phyloP scores from a whole-genome alignment of 176 grass and related monocot genomes.

The Aegilops bicornis region DNA sequence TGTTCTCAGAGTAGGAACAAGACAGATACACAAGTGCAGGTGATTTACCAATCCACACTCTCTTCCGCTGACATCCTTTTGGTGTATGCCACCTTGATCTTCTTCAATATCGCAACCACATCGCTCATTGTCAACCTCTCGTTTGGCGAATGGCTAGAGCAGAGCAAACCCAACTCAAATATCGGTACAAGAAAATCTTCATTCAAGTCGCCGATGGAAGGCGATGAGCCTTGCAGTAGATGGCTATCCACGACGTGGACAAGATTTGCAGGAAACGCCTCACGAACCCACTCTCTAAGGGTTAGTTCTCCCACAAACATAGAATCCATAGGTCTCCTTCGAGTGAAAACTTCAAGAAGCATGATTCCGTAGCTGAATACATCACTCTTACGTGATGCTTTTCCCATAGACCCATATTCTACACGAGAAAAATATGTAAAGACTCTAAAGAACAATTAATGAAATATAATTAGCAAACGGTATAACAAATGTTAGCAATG shows the following conservation, averaged over 20 bases:
- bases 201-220: background rate
- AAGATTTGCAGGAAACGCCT: background rate
- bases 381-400: background rate
- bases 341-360: background rate
- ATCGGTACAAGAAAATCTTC: background rate
- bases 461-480: background rate
- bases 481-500: background rate
- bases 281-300: background rate
- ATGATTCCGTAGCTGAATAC: background rate
- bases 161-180: background rate
- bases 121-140: background rate
- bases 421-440: background rate
- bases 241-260: background rate
- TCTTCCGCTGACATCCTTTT: background rate
- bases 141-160: background rate
- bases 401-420: background rate
- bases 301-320: background rate
- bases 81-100: background rate
- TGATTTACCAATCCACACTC: background rate
- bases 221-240: background rate
- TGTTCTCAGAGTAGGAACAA: background rate
- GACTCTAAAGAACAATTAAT: background rate
- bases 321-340: background rate
- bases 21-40: background rate
- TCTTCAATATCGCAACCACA: background rate